Conservation (phyloP, 768 basidiomycete genomes). For the Rhizopogon vinicolor region DNA sequence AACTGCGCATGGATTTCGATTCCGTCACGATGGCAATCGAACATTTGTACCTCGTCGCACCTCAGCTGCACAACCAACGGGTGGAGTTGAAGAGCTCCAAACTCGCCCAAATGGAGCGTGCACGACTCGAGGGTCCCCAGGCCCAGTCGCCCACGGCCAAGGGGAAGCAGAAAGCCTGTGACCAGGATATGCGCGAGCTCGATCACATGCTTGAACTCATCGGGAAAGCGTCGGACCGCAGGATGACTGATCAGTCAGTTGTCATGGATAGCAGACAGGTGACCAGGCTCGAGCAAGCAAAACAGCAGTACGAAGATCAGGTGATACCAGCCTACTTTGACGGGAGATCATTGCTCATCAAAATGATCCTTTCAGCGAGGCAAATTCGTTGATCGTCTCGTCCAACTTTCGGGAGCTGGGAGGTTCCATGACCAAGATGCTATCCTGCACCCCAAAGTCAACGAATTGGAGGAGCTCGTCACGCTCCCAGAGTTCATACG, state of each 20-base stretch:
- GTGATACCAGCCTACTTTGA: constrained; percentile 31
- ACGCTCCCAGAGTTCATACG: constrained; percentile 62
- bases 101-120: constrained; percentile 69
- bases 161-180: constrained; percentile 45
- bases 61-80: constrained; percentile 88
- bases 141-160: constrained; percentile 22
- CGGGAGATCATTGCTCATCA: constrained; percentile 1
- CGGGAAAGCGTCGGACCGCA: constrained; percentile 65
- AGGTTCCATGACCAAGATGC: constrained; percentile 82
- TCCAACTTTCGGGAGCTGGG: constrained; percentile 66
- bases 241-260: constrained; percentile 66
- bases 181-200: constrained; percentile 47
- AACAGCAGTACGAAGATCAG: constrained; percentile 57
- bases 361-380: constrained; percentile 44
- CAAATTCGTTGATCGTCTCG: constrained; percentile 71
- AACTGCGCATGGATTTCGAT: constrained; percentile 75
- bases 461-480: constrained; percentile 16
- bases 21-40: constrained; percentile 86
- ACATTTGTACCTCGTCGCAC: constrained; percentile 77
- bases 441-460: constrained; percentile 20
- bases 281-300: constrained; percentile 48
- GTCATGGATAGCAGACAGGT: constrained; percentile 59
- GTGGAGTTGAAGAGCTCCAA: constrained; percentile 81
- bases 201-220: constrained; percentile 70
- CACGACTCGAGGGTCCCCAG: constrained; percentile 39